phyloP scores from a whole-genome alignment of 768 basidiomycete genomes.

The Termitomyces sp. region DNA sequence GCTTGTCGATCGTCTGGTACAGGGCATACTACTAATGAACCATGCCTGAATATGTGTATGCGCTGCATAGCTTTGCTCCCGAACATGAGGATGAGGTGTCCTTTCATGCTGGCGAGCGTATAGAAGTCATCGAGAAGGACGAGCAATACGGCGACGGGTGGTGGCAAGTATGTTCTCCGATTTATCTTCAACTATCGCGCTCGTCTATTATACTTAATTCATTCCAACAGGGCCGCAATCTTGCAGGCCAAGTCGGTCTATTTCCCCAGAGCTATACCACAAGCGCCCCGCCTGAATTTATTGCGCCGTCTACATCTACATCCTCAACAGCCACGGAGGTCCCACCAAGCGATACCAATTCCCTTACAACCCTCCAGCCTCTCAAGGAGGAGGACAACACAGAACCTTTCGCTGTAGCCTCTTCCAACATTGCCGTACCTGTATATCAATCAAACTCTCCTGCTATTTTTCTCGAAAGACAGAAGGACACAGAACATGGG shows the following conservation, averaged over 20 bases:
- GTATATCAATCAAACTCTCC: slow-evolving; percentile 33
- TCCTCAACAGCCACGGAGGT: slow-evolving; percentile 15
- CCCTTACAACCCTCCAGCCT: slow-evolving; percentile 31
- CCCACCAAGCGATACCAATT: slow-evolving; percentile 7
- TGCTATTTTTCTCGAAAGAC: slow-evolving; percentile 21
- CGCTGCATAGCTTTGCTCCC: slow-evolving; percentile 81
- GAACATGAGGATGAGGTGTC: slow-evolving; percentile 93
- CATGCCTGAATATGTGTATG: slow-evolving; percentile 85
- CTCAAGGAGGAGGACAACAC: slow-evolving; percentile 44
- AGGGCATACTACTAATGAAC: background rate
- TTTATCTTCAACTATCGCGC: background rate
- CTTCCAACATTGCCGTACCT: slow-evolving; percentile 26
- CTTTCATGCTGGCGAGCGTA: slow-evolving; percentile 80
- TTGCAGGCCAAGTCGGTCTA: slow-evolving; percentile 76
- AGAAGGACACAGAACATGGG: background rate
- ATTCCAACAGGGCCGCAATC: slow-evolving; percentile 70
- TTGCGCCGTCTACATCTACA: slow-evolving; percentile 19
- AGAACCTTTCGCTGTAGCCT: slow-evolving; percentile 19
- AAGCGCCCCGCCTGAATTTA: slow-evolving; percentile 39
- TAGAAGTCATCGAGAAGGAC: slow-evolving; percentile 90
- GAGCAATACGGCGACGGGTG: slow-evolving; percentile 93
- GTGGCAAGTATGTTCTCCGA: slow-evolving; percentile 57
- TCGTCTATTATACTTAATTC: slow-evolving; percentile 10
- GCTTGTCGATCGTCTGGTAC: background rate
- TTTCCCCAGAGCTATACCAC: slow-evolving; percentile 91